Evolutionary conservation across 2,329 filamentous ascomycete genomes (phyloP).

Genomic region (Diaporthe ampelina): DNA sequence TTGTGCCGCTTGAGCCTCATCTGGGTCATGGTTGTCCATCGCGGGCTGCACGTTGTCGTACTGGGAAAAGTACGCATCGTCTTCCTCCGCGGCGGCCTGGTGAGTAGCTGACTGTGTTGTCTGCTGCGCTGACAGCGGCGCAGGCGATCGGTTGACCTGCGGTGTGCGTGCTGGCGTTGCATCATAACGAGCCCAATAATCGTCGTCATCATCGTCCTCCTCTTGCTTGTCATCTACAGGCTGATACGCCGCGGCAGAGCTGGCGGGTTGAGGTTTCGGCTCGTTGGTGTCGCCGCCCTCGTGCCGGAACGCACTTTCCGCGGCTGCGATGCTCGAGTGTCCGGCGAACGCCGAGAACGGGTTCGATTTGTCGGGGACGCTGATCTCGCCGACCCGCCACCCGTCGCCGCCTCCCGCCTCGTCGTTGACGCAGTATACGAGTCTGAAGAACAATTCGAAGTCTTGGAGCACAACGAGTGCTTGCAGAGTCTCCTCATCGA

Average conservation of each 20-base stretch:
- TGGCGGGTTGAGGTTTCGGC: slow-evolving; percentile 39
- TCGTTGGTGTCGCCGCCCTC: slow-evolving; percentile 46
- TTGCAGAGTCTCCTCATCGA: slow-evolving; percentile 83
- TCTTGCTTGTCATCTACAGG: slow-evolving; percentile 42
- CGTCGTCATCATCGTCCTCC: slow-evolving; percentile 79
- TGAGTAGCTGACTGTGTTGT: slow-evolving; percentile 46
- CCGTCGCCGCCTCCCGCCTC: slow-evolving; percentile 71
- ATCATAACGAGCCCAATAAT: slow-evolving; percentile 86
- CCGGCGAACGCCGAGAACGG: slow-evolving; percentile 70
- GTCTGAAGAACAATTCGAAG: slow-evolving; percentile 71
- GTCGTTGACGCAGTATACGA: slow-evolving; percentile 79
- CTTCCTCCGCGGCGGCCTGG: slow-evolving; percentile 57
- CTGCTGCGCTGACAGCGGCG: slow-evolving; percentile 58
- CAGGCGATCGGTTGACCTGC: slow-evolving; percentile 73
- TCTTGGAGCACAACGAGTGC: slow-evolving; percentile 73
- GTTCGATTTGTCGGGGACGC: slow-evolving; percentile 67
- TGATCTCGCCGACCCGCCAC: slow-evolving; percentile 82
- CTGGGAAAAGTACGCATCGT: slow-evolving; percentile 81
- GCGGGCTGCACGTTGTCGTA: slow-evolving; percentile 85
- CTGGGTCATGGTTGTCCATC: slow-evolving; percentile 85
- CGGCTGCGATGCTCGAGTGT: slow-evolving; percentile 66
- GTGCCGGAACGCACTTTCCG: slow-evolving; percentile 68
- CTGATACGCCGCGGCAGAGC: slow-evolving; percentile 39
- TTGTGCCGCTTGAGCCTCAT: slow-evolving; percentile 62
- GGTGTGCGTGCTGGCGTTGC: slow-evolving; percentile 77